Conservation (phyloP, 805 yeast species). For the Saturnispora sekii region DNA sequence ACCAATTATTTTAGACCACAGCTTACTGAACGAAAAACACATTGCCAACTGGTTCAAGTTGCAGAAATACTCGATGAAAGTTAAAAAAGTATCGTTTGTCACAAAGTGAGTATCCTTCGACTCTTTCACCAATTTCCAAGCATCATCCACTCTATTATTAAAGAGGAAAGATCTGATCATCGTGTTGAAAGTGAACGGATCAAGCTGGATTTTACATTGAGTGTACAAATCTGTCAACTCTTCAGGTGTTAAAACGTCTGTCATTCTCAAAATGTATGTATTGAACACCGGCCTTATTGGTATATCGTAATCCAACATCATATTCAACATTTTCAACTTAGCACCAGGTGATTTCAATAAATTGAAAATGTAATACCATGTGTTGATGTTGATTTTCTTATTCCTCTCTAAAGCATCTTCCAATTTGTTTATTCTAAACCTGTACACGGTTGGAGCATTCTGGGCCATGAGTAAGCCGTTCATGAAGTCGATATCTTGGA, state of each 20-base stretch:
- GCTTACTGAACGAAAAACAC: constrained; percentile 19
- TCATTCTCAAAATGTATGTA: constrained; percentile 14
- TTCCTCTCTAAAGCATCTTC: constrained; percentile 12
- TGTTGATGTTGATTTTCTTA: constrained; percentile 17
- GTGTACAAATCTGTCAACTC: constrained; percentile 13
- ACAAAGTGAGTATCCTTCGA: constrained; percentile 6
- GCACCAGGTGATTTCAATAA: constrained; percentile 14
- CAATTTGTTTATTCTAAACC: constrained; percentile 14
- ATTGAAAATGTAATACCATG: constrained; percentile 23
- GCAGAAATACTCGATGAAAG: constrained; percentile 18
- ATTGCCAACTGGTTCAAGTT: constrained; percentile 15
- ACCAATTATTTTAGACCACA: constrained; percentile 13
- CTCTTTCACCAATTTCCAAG: constrained; percentile 14
- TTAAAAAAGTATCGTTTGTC: constrained; percentile 16
- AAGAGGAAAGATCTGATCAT: constrained; percentile 15
- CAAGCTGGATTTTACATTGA: constrained; percentile 10
- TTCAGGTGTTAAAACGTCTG: constrained; percentile 12
- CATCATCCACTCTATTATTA: constrained; percentile 11
- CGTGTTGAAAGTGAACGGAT: constrained; percentile 16
- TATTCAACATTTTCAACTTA: constrained; percentile 14
- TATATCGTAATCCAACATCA: constrained; percentile 18
- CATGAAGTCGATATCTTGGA: constrained; percentile 22
- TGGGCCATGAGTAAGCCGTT: constrained; percentile 18
- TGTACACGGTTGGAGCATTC: constrained; percentile 13
- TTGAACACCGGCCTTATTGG: constrained; percentile 17